phyloP scores from a whole-genome alignment of 805 yeast species.

The Kregervanrija delftensis region DNA sequence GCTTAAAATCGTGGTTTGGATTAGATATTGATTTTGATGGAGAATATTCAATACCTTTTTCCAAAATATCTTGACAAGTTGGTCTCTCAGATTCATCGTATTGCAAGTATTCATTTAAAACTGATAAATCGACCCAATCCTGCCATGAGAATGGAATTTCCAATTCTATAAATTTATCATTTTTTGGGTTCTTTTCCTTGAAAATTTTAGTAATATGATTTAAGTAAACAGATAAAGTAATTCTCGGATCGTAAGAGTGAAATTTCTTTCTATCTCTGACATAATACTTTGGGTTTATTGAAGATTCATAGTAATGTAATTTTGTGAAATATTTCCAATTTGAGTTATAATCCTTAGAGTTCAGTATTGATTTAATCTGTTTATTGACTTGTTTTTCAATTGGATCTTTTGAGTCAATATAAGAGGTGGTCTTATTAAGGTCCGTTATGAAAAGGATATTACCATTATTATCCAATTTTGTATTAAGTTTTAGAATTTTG shows the following conservation, averaged over 20 bases:
- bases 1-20: slow-evolving; percentile 1
- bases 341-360: slow-evolving; percentile 12
- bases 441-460: no score
- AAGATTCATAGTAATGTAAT: slow-evolving; percentile 12
- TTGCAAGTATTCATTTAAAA: slow-evolving; percentile 29
- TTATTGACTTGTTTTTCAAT: no score
- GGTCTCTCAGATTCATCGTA: slow-evolving; percentile 16
- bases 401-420: no score
- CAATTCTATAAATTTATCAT: slow-evolving; percentile 12
- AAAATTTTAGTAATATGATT: slow-evolving; percentile 25
- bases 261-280: slow-evolving; percentile 23
- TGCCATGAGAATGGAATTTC: slow-evolving; percentile 41
- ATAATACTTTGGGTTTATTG: slow-evolving; percentile 15
- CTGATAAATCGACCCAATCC: slow-evolving; percentile 47
- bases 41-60: slow-evolving; percentile 13
- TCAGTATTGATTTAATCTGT: no score
- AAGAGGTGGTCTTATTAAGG: no score
- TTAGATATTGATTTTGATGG: slow-evolving; percentile 2
- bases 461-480: no score
- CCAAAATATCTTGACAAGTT: slow-evolving; percentile 24
- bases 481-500: no score
- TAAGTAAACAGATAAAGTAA: slow-evolving; percentile 44
- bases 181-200: slow-evolving; percentile 9
- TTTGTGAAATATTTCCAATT: slow-evolving; percentile 24
- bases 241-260: slow-evolving; percentile 51